Base-by-base conservation (phyloP, 257 asterid genomes). In the Paraleonurus japonicus region DNA sequence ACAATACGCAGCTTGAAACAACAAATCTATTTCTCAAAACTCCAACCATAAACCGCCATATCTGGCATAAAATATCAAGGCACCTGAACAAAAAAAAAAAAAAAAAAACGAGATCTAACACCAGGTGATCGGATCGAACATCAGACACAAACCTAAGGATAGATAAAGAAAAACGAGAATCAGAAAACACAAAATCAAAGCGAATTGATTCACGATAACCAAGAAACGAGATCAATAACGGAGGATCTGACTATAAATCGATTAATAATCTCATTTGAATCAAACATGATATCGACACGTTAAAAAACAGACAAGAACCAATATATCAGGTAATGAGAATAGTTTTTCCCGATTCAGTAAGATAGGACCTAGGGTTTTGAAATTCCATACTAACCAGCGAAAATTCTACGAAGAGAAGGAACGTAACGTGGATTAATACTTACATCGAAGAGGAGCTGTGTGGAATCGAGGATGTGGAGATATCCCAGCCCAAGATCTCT, bases 401-500 rank as follows among this genome's bases (percentile, higher is more conserved):
- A 51, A 61, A 57, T 57, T 35, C 5, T 0, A 12, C 1, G 4
- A 3, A 12, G 11, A 35, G 39, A 57, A 11, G n/a, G 15, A 15
- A 16, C 62, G 30, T 0, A 24, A 9, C 5, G 30, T 19, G 12
- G 71, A 53, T 17, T 7, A 15, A 54, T n/a, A 54, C 84, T 62
- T 68, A 80, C 81, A 63, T 55, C 28, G 60, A 68, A 62, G 62
- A 80, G 45, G 73, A 62, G 70, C 35, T 10, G 69, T n/a, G 30
- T 41, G 63, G 67, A 71, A 30, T 65, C 55, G 62, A 71, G 35
- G 22, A 61, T 32, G 75, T 57, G 48, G 76, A 76, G 81, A 76
- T 76, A 74, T 80, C 81, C 15, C 69, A 11, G 55, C 28, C 53
- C 61, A 75, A 71, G 77, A 71, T 70, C 76, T 63, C 80, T 30